These are phyloP conservation scores for Coemansia sp. DNA, from an alignment of 192 early-diverging fungal genomes.

Conservation along the genomic window DNA sequence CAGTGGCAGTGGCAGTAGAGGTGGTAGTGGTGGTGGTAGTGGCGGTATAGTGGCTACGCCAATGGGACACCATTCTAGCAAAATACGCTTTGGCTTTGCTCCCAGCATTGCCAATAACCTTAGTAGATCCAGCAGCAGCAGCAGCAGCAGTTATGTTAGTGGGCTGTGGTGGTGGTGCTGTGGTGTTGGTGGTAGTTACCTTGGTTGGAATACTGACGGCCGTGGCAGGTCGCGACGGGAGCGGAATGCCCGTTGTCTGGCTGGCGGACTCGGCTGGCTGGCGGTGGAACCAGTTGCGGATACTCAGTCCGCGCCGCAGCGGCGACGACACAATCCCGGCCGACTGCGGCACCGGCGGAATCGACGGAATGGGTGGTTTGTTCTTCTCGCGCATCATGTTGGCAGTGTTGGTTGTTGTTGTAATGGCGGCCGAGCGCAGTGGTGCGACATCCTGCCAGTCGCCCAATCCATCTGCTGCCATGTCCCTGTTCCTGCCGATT, in stretches of 20 bases:
- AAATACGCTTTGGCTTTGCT: constrained; percentile 3
- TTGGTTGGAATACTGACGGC: constrained; percentile 4
- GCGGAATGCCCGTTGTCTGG: constrained; percentile 1
- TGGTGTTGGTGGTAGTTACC: constrained; percentile 20
- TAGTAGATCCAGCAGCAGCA: not conserved
- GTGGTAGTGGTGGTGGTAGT: not conserved
- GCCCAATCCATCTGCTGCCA: not conserved
- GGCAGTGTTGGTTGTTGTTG: not conserved
- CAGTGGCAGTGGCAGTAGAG: no score
- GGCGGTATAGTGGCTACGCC: not conserved
- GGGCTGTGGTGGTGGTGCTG: not conserved
- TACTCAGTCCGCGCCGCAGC: constrained; percentile 17
- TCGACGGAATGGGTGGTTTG: not conserved
- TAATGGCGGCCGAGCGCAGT: not conserved
- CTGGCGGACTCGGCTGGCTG: not conserved
- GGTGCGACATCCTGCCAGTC: not conserved
- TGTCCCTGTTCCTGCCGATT: not conserved
- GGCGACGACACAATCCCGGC: constrained; percentile 7
- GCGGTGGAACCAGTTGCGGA: constrained; percentile 44
- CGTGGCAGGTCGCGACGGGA: constrained; percentile 2
- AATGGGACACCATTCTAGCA: not conserved
- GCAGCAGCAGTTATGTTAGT: not conserved
- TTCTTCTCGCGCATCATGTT: not conserved
- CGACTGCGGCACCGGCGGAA: not conserved
- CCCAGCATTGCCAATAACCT: not conserved